These are phyloP conservation scores for Grosmannia serpens DNA, from an alignment of 2,329 filamentous ascomycete genomes.

Conservation along the genomic window DNA sequence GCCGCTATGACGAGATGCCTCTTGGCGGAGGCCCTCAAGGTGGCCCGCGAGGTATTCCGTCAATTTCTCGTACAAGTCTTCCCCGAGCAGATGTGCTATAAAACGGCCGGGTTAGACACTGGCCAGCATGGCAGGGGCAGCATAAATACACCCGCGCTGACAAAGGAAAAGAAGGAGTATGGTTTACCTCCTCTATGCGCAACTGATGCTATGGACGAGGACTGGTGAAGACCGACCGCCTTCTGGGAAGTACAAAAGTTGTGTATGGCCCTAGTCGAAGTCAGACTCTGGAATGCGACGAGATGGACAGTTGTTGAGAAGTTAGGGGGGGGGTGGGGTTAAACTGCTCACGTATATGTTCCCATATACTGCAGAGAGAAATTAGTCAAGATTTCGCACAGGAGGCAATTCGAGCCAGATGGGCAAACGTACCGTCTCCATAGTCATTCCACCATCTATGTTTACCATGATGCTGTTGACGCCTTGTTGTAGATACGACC, in stretches of 20 bases:
- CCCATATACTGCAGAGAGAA: constrained; percentile 69
- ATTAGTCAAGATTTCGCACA: not conserved
- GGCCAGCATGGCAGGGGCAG: not conserved
- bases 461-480: constrained; percentile 91
- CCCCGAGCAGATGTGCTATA: constrained; percentile 80
- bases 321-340: not conserved
- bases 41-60: constrained; percentile 75
- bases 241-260: constrained; percentile 99
- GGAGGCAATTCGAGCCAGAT: not conserved
- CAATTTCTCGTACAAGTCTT: constrained; percentile 89
- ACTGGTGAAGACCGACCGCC: constrained; percentile 50
- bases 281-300: constrained; percentile 21
- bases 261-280: constrained; percentile 62
- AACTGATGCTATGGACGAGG: constrained; percentile 27
- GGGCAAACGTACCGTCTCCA: constrained; percentile 56
- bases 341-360: constrained; percentile 64
- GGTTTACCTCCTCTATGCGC: constrained; percentile 60
- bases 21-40: constrained; percentile 55
- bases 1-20: constrained; percentile 72
- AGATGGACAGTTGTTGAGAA: no score
- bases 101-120: not conserved
- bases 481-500: constrained; percentile 78
- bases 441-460: constrained; percentile 83
- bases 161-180: not conserved
- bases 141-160: not conserved